Evolutionary conservation across 2,329 filamentous ascomycete genomes (phyloP), one percentile per base, ranked within the genome.

Genomic region (Botryotinia globosa): DNA sequence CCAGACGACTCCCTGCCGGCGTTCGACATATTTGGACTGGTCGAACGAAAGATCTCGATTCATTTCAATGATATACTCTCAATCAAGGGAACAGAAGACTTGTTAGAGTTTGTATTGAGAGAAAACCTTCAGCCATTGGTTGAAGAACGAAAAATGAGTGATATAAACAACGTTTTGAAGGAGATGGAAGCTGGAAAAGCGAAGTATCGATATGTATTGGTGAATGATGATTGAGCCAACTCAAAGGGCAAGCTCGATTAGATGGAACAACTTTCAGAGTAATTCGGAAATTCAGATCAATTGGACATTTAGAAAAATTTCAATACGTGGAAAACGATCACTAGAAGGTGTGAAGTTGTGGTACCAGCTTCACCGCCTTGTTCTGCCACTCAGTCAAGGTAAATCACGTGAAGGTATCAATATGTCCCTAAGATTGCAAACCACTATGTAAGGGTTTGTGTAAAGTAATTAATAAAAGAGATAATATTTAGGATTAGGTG

Each of bases 181-280:
- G 88, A 90, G 74, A 85, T 90, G 83, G 85, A 87, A n/a, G 80
- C 81, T 0, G 88, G 88, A 2, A 87, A 88, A 80, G 85, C 85
- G 6, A 82, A 85, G 59, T 87, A 85, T 75, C 79, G 85, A 75
- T 87, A 85, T 75, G 84, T 85, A 7, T 77, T 85, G 71, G 82
- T 84, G 12, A 85, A 85, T 72, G 81, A 84, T 45, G 63, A 34
- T 67, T 67, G 78, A 75, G 75, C 45, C 71, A 78, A 73, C 29
- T 45, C 12, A 20, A 58, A 48, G 8, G 1, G 22, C 7, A 34
- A 4, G 22, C 32, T 18, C 18, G 22, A 59, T n/a, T 16, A 8
- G n/a, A 56, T 8, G 51, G 14, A 29, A 32, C 3, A 9, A 9
- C 0, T 4, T 56, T 56, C 14, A 29, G 51, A 9, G 4, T 56